Percentiles rank a stretch among this genome's conserved stretches.
Evolutionary conservation across 805 yeast species (phyloP).

Genomic region (Metschnikowia lunata): DNA sequence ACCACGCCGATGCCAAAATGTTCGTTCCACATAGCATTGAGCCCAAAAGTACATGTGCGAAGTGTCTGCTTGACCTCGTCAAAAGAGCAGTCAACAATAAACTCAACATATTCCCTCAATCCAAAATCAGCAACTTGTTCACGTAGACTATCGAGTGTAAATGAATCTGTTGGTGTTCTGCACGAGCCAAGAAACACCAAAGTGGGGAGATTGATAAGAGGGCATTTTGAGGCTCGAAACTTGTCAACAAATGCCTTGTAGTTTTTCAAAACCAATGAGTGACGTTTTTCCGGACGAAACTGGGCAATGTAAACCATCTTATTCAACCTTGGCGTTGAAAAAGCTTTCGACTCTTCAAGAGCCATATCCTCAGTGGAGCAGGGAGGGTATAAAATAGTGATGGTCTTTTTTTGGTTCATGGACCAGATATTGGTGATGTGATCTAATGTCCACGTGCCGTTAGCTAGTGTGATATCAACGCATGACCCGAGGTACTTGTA

Average conservation of each 20-base stretch:
- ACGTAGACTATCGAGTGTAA: constrained; percentile 50
- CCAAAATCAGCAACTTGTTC: constrained; percentile 30
- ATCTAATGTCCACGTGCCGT: constrained; percentile 88
- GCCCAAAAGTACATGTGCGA: constrained; percentile 60
- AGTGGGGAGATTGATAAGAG: constrained; percentile 39
- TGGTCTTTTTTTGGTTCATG: constrained; percentile 27
- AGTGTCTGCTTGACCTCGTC: constrained; percentile 53
- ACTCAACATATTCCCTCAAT: constrained; percentile 39
- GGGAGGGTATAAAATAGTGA: constrained; percentile 76
- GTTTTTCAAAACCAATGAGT: constrained; percentile 60
- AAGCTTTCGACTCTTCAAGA: constrained; percentile 9
- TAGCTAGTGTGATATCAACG: constrained; percentile 64
- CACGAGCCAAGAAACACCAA: constrained; percentile 82
- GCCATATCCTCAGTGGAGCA: constrained; percentile 61
- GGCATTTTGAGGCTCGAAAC: constrained; percentile 15
- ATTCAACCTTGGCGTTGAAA: constrained; percentile 24
- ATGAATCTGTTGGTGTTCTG: constrained; percentile 61
- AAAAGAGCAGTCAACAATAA: constrained; percentile 73
- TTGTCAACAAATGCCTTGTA: constrained; percentile 50
- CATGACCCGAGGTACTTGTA: constrained; percentile 66
- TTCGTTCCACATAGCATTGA: constrained; percentile 99
- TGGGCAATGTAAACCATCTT: constrained; percentile 72
- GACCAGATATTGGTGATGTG: constrained; percentile 70
- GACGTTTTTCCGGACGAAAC: constrained; percentile 93
- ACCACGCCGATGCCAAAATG: constrained; percentile 98